A percentile compares a stretch with the other conserved stretches of the same genome.
Conservation (phyloP, 441 rosid genomes). For the Eruca vesicaria region DNA sequence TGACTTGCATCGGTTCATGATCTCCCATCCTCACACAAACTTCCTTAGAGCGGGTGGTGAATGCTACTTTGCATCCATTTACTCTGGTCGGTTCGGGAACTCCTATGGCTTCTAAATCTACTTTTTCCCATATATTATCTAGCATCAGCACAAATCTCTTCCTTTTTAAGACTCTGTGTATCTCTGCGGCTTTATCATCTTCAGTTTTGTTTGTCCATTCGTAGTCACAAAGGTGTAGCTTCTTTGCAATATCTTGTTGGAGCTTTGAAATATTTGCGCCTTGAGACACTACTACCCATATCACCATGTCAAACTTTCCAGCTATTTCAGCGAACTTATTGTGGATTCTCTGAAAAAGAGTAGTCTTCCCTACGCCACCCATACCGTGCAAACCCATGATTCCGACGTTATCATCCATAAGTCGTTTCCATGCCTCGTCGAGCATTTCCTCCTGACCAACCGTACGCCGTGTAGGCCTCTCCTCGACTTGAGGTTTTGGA, state of each 20-base stretch:
- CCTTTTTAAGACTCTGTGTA: not conserved
- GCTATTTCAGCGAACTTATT: not conserved
- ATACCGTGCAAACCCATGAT: not conserved
- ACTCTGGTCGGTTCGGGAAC: conserved; percentile 7
- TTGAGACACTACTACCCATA: conserved; percentile 40
- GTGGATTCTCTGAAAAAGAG: conserved; percentile 35
- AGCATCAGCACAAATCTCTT: conserved; percentile 28
- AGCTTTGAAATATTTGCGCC: not conserved
- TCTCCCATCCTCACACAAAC: conserved; percentile 10
- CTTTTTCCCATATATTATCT: conserved; percentile 29
- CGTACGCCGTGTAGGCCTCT: not conserved
- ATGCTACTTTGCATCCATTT: not conserved
- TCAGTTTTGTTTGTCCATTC: not conserved
- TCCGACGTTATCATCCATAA: not conserved
- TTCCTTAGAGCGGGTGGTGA: conserved; percentile 6
- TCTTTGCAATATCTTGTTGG: not conserved
- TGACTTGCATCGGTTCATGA: conserved; percentile 6
- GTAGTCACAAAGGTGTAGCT: not conserved
- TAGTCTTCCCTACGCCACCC: conserved; percentile 16
- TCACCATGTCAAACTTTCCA: conserved; percentile 22
- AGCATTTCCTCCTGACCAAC: not conserved
- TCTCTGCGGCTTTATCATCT: not conserved
- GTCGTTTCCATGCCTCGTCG: not conserved
- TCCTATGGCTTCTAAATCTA: conserved; percentile 12
- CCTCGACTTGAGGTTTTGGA: not conserved